Percentiles rank a stretch among this genome's conserved stretches.
These are phyloP conservation scores for Syzygium jambos DNA, from an alignment of 345 rosid species.

Conservation along the genomic window DNA sequence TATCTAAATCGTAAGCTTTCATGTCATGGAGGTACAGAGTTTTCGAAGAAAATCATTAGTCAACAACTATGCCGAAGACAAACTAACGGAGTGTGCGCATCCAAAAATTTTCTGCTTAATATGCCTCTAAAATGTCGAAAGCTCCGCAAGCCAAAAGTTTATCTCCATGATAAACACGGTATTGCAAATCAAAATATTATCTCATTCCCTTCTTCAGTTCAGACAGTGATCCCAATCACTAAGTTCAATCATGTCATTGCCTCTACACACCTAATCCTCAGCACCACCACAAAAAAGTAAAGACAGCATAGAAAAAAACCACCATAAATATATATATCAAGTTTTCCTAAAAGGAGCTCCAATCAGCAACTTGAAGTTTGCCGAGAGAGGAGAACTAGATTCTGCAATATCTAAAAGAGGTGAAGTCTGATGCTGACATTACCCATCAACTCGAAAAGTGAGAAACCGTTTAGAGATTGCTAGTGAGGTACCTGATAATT, in stretches of 20 bases:
- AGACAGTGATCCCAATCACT: not conserved
- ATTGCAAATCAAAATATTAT: not conserved
- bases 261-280: not conserved
- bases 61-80: not conserved
- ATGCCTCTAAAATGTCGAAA: not conserved
- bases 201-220: not conserved
- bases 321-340: not conserved
- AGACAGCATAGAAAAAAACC: not conserved
- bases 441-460: not conserved
- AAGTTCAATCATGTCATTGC: not conserved
- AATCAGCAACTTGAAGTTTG: not conserved
- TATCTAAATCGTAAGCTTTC: not conserved
- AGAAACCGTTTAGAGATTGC: not conserved
- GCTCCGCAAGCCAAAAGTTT: not conserved
- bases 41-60: not conserved
- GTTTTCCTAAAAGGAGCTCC: not conserved
- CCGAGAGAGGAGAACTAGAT: not conserved
- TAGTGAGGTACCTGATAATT: constrained; percentile 55
- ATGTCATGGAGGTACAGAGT: not conserved
- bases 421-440: not conserved
- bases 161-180: not conserved
- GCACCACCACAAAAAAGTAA: not conserved
- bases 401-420: not conserved
- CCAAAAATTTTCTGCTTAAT: not conserved
- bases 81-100: not conserved